Percentiles rank a stretch among this genome's conserved stretches.
Conservation (phyloP, 306 rosid genomes). For the Castanospermum australe region DNA sequence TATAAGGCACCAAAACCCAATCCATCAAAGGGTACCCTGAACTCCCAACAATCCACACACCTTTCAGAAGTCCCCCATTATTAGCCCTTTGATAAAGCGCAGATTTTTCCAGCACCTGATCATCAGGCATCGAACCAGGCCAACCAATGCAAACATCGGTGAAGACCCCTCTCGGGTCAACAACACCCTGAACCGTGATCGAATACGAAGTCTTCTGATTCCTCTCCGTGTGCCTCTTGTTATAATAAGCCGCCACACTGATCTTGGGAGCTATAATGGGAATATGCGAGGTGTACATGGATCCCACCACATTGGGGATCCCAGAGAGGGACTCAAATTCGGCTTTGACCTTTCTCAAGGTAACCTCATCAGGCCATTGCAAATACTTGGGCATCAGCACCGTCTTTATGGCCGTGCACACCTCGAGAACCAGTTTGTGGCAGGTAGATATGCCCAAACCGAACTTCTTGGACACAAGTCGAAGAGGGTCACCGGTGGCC, state of each 20-base stretch:
- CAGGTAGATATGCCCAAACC: slow-evolving; percentile 88
- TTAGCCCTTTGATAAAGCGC: slow-evolving; percentile 68
- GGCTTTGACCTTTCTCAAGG: slow-evolving; percentile 46
- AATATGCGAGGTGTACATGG: slow-evolving; percentile 79
- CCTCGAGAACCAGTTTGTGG: slow-evolving; percentile 81
- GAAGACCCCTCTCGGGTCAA: slow-evolving; percentile 71
- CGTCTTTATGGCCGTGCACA: slow-evolving; percentile 64
- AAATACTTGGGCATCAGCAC: slow-evolving; percentile 79
- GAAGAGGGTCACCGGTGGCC: slow-evolving; percentile 87
- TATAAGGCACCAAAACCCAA: slow-evolving; percentile 86
- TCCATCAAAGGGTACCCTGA: slow-evolving; percentile 78
- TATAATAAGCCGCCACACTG: slow-evolving; percentile 77
- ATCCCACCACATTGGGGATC: slow-evolving; percentile 78
- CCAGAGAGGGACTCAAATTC: slow-evolving; percentile 64
- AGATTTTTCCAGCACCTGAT: slow-evolving; percentile 73
- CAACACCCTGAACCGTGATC: slow-evolving; percentile 84
- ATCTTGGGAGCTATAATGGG: slow-evolving; percentile 86
- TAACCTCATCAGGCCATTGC: slow-evolving; percentile 64
- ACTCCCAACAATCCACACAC: slow-evolving; percentile 74
- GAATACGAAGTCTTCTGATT: slow-evolving; percentile 79
- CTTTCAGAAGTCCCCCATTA: slow-evolving; percentile 52
- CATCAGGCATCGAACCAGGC: slow-evolving; percentile 90
- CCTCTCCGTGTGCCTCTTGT: slow-evolving; percentile 77
- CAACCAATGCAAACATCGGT: slow-evolving; percentile 87
- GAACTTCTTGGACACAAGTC: slow-evolving; percentile 63